Conservation (phyloP, 495 filamentous ascomycete genomes). For the Tuber magnatum region DNA sequence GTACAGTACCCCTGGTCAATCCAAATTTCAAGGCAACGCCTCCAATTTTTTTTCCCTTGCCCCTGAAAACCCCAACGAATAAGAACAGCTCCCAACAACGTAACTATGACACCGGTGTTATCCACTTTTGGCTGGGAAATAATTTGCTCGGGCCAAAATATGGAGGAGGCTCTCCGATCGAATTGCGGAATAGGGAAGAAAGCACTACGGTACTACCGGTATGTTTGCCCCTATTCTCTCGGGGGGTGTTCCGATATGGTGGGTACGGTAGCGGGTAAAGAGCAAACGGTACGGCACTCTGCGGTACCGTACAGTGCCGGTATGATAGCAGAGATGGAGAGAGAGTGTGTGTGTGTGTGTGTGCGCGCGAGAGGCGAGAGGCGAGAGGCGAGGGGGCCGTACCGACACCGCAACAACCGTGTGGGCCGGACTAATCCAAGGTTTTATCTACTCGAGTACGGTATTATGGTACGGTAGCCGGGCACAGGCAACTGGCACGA, state of each 20-base stretch:
- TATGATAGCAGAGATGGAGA: too few relatives aligned
- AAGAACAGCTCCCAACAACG: slow-evolving; percentile 15
- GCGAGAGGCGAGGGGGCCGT: neutral
- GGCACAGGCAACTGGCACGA: neutral
- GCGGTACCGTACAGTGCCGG: neutral
- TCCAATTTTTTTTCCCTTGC: slow-evolving; percentile 25
- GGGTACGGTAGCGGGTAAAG: neutral
- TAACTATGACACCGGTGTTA: neutral
- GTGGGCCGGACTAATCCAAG: neutral
- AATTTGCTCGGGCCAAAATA: neutral
- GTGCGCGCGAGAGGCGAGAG: neutral
- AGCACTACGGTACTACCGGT: too few relatives aligned
- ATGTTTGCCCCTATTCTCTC: neutral
- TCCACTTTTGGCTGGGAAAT: neutral
- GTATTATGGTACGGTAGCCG: too few relatives aligned
- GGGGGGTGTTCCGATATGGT: neutral
- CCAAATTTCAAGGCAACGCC: slow-evolving; percentile 24
- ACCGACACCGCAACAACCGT: neutral
- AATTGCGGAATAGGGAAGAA: neutral
- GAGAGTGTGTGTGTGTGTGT: neutral
- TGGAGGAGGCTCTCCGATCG: neutral
- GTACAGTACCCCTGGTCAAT: slow-evolving; percentile 25
- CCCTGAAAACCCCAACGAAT: slow-evolving; percentile 36
- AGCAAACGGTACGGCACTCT: neutral
- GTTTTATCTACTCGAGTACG: neutral